Percentiles rank a stretch among this genome's conserved stretches.
Evolutionary conservation across 257 asterid genomes (phyloP).

Genomic region (Verbena officinalis): DNA sequence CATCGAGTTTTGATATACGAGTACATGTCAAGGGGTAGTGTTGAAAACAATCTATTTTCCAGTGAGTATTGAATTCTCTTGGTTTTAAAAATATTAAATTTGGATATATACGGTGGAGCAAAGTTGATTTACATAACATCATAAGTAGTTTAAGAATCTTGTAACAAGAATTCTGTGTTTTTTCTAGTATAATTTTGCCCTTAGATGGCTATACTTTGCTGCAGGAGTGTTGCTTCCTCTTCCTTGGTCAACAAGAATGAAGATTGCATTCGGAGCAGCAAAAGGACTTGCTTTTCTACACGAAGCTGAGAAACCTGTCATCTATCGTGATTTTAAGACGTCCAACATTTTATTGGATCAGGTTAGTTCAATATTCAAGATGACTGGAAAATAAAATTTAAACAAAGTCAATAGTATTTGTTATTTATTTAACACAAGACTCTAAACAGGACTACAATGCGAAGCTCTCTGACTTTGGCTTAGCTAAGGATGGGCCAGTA

Average conservation of each 20-base stretch:
- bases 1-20: slow-evolving; percentile 76
- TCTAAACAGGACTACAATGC: slow-evolving; percentile 72
- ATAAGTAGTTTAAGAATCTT: not conserved
- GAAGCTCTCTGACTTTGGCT: slow-evolving; percentile 79
- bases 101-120: not conserved
- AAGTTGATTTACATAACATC: not conserved
- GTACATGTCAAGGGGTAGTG: slow-evolving; percentile 78
- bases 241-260: slow-evolving; percentile 88
- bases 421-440: not conserved
- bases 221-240: slow-evolving; percentile 87
- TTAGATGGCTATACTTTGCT: slow-evolving; percentile 5
- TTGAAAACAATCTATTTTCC: slow-evolving; percentile 72
- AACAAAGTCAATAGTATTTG: not conserved
- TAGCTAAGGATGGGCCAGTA: slow-evolving; percentile 85
- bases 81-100: not conserved
- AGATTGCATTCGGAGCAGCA: slow-evolving; percentile 87
- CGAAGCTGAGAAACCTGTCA: slow-evolving; percentile 89
- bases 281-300: slow-evolving; percentile 92
- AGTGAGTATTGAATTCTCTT: slow-evolving; percentile 42
- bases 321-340: slow-evolving; percentile 90
- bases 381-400: not conserved
- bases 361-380: slow-evolving; percentile 38
- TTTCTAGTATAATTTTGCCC: not conserved
- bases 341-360: slow-evolving; percentile 79
- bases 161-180: not conserved